Conservation (phyloP, 2,329 filamentous ascomycete genomes). For the Botrytis byssoidea region DNA sequence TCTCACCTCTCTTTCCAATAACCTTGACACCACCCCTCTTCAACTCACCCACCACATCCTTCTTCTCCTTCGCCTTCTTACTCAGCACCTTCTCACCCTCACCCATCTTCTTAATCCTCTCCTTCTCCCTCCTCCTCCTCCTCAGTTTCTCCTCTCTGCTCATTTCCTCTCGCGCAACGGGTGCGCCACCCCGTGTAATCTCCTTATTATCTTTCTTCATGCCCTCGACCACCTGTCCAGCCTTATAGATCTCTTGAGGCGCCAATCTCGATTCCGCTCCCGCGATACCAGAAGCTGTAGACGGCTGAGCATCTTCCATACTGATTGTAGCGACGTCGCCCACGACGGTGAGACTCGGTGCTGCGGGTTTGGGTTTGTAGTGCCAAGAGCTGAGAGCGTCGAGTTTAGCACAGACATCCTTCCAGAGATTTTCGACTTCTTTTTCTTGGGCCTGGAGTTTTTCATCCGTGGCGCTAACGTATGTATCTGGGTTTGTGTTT, state of each 20-base stretch:
- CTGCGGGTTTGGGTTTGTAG: constrained; percentile 85
- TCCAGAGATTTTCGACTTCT: constrained; percentile 82
- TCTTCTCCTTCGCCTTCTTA: constrained; percentile 58
- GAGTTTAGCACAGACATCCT: constrained; percentile 72
- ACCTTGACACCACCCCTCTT: constrained; percentile 88
- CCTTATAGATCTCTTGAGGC: constrained; percentile 89
- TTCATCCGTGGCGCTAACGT: constrained; percentile 78
- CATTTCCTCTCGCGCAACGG: constrained; percentile 82
- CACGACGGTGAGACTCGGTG: constrained; percentile 80
- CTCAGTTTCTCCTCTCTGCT: constrained; percentile 79
- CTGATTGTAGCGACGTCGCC: constrained; percentile 85
- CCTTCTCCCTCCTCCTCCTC: constrained; percentile 77
- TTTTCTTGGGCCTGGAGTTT: constrained; percentile 78
- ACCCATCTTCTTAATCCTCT: constrained; percentile 71
- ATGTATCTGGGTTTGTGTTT: constrained; percentile 71
- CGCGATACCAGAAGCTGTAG: constrained; percentile 70
- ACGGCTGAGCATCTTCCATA: constrained; percentile 94
- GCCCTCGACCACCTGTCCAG: constrained; percentile 65
- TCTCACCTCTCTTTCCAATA: constrained; percentile 84
- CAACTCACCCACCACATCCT: constrained; percentile 52
- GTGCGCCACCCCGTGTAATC: constrained; percentile 75
- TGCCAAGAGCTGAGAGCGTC: constrained; percentile 92
- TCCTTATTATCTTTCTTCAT: constrained; percentile 60
- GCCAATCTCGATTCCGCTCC: constrained; percentile 74
- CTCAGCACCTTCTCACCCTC: constrained; percentile 51